phyloP scores from a whole-genome alignment of 345 rosid species.

The Eucalyptus cloeziana region DNA sequence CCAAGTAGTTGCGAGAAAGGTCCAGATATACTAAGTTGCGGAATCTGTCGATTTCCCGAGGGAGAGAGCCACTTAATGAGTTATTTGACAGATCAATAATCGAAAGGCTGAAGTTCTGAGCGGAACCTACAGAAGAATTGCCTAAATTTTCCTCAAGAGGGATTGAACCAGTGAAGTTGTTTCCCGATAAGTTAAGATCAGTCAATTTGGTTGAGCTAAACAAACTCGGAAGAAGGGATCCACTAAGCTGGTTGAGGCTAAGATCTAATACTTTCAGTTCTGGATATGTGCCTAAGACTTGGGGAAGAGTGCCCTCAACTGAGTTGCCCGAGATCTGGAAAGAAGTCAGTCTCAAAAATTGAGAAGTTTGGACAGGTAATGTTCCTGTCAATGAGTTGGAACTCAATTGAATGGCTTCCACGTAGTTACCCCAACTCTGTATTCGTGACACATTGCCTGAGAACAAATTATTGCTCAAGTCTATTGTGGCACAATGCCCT shows the following conservation, averaged over 20 bases:
- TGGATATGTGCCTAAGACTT: constrained; percentile 45
- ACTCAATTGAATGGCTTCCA: constrained; percentile 62
- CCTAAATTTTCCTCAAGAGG: constrained; percentile 31
- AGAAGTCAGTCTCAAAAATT: constrained; percentile 59
- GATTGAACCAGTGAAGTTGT: constrained; percentile 61
- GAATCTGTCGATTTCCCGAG: constrained; percentile 28
- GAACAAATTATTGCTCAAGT: constrained; percentile 60
- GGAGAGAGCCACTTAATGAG: constrained; percentile 44
- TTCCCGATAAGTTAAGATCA: constrained; percentile 55
- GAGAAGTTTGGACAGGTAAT: constrained; percentile 54
- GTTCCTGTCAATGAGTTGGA: constrained; percentile 60
- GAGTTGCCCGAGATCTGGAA: constrained; percentile 53
- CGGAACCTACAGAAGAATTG: constrained; percentile 3
- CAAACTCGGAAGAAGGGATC: constrained; percentile 43
- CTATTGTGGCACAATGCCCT: constrained; percentile 64
- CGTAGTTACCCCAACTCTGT: constrained; percentile 71
- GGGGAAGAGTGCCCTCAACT: constrained; percentile 56
- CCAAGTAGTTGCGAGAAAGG: constrained; percentile 55
- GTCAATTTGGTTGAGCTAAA: constrained; percentile 48
- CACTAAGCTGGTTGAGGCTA: constrained; percentile 52
- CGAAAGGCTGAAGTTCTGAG: constrained; percentile 39
- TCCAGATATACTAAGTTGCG: constrained; percentile 41
- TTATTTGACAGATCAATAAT: constrained; percentile 65
- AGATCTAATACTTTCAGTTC: constrained; percentile 60
- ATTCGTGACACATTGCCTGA: constrained; percentile 70